phyloP scores from a whole-genome alignment of 2,329 filamentous ascomycete genomes.

The Corynespora cassiicola region DNA sequence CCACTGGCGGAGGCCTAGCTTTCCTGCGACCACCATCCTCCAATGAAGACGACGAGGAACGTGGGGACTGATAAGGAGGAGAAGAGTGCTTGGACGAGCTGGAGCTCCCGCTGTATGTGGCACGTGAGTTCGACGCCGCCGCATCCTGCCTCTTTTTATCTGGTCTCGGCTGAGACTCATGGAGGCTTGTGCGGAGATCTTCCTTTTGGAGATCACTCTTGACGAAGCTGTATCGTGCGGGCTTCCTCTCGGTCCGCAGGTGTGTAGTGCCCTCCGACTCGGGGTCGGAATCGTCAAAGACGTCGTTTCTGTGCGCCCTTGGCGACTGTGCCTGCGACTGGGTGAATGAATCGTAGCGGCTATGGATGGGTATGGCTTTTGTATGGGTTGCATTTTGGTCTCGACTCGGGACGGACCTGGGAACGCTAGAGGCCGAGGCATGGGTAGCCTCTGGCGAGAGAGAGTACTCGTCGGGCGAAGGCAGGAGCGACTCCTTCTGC shows the following conservation, averaged over 20 bases:
- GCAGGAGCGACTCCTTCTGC: slow-evolving; percentile 36
- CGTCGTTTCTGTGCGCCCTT: slow-evolving; percentile 22
- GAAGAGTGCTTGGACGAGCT: slow-evolving; percentile 30
- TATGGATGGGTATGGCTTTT: slow-evolving; percentile 31
- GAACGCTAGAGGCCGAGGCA: slow-evolving; percentile 39
- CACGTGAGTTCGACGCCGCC: slow-evolving; percentile 17
- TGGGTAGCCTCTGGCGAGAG: slow-evolving; percentile 58
- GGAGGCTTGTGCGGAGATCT: slow-evolving; percentile 34
- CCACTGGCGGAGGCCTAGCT: slow-evolving; percentile 24
- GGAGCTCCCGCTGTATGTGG: slow-evolving; percentile 20
- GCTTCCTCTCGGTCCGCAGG: slow-evolving; percentile 38
- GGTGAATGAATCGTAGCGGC: slow-evolving; percentile 25
- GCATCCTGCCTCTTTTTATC: slow-evolving; percentile 23
- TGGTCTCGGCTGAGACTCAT: slow-evolving; percentile 22
- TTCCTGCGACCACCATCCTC: slow-evolving; percentile 21
- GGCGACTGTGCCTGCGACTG: slow-evolving; percentile 23
- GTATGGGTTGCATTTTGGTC: slow-evolving; percentile 34
- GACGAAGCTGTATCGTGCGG: slow-evolving; percentile 48
- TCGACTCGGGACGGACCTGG: slow-evolving; percentile 29
- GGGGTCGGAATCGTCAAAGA: slow-evolving; percentile 40
- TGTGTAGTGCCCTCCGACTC: slow-evolving; percentile 33
- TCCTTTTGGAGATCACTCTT: slow-evolving; percentile 44
- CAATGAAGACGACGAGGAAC: slow-evolving; percentile 39
- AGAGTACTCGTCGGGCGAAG: slow-evolving; percentile 49
- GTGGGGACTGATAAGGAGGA: slow-evolving; percentile 34